Evolutionary conservation across 805 yeast species (phyloP), one percentile per base, ranked within the genome.

Genomic region (Starmerella ratchasimensis): DNA sequence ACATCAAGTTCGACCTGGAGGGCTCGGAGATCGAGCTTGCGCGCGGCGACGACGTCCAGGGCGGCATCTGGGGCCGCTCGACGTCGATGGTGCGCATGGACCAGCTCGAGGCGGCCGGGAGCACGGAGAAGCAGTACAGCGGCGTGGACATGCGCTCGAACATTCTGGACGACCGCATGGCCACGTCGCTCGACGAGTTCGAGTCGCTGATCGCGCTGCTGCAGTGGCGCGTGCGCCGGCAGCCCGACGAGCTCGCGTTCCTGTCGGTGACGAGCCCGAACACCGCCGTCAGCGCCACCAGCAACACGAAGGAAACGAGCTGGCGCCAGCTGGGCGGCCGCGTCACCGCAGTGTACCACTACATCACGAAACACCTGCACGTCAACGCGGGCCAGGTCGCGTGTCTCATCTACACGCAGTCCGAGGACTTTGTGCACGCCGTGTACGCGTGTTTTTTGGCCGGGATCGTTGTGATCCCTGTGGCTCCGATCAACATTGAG

Each of bases 291-390:
- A n/a, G n/a, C n/a, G n/a, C n/a, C n/a, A n/a, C n/a, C n/a, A n/a
- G n/a, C n/a, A n/a, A n/a, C n/a, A 74, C 68, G 46, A 71, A 67
- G 9, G 55, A 51, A 18, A 47, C 48, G 4, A 68, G 82, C 3
- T 90, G 97, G 97, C 74, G 72, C 44, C 76, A 79, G 51, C 74
- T 90, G 43, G 95, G 83, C 41, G 68, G 65, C 28, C 68, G 80
- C 40, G 70, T 88, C 2, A 78, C 80, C 15, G 77, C 93, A 0
- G 78, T 81, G 21, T 73, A 86, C 36, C 63, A 70, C 5, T 74
- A 79, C 52, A 67, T 90, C 37, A 63, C 76, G 25, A 79, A 71
- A 31, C 86, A 81, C 57, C 68, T 73, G 1, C 62, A 67, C 3
- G 54, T 82, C 31, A 66, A 61, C 37, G 65, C 80, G 2, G 94